Evolutionary conservation across 495 filamentous ascomycete genomes (phyloP).

Genomic region (Venustampulla echinocandica): DNA sequence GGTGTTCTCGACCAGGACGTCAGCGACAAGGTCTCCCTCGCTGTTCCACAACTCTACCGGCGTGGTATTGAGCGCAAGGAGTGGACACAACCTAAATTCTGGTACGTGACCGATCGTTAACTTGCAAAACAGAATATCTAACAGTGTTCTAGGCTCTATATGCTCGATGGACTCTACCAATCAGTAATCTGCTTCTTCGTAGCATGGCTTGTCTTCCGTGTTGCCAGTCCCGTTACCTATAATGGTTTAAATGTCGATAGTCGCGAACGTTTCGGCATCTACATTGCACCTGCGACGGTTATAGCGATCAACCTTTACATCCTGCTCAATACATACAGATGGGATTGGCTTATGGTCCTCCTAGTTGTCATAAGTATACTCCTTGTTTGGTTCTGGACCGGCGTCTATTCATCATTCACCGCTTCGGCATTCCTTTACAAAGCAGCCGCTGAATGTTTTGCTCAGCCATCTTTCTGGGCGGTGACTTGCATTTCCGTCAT

Average conservation of each 20-base stretch:
- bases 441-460: slow-evolving; percentile 70
- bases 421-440: slow-evolving; percentile 64
- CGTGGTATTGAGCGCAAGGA: slow-evolving; percentile 94
- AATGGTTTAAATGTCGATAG: slow-evolving; percentile 69
- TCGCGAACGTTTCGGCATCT: slow-evolving; percentile 71
- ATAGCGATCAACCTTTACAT: slow-evolving; percentile 89
- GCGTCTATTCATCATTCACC: slow-evolving; percentile 69
- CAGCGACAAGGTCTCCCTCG: slow-evolving; percentile 83
- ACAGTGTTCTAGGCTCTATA: slow-evolving; percentile 64
- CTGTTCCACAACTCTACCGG: slow-evolving; percentile 90
- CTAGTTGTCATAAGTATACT: slow-evolving; percentile 73
- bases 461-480: slow-evolving; percentile 77
- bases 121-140: slow-evolving; percentile 19
- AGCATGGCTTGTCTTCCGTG: slow-evolving; percentile 67
- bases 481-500: slow-evolving; percentile 63
- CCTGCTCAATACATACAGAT: slow-evolving; percentile 88
- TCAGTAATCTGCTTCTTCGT: slow-evolving; percentile 90
- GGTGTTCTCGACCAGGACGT: slow-evolving; percentile 98
- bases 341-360: slow-evolving; percentile 91
- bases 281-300: slow-evolving; percentile 69
- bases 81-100: slow-evolving; percentile 96
- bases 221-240: slow-evolving; percentile 54
- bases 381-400: slow-evolving; percentile 94
- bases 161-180: slow-evolving; percentile 92
- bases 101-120: slow-evolving; percentile 43